A percentile compares a stretch with the other conserved stretches of the same genome.
Conservation (phyloP, 2,329 filamentous ascomycete genomes). For the Sclerotiophoma versabilis region DNA sequence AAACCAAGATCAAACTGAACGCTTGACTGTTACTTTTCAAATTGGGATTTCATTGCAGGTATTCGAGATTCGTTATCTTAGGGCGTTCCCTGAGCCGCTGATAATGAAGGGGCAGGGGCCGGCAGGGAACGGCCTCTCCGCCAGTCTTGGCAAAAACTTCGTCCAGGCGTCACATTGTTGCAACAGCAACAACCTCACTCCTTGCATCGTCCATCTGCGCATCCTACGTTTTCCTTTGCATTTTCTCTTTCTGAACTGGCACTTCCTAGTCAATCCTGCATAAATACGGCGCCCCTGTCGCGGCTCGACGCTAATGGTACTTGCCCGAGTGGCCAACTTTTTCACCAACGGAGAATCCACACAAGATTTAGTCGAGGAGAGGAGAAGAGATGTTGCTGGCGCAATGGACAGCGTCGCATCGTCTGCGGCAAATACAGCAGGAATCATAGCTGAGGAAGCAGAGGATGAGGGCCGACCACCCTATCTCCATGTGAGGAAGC, state of each 20-base stretch:
- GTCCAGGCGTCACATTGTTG: slow-evolving; percentile 25
- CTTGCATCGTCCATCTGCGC: slow-evolving; percentile 14
- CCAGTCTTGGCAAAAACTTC: slow-evolving; percentile 43
- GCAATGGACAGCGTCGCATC: slow-evolving; percentile 34
- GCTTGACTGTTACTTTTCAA: not conserved
- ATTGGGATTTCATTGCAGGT: not conserved
- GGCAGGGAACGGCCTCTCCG: slow-evolving; percentile 13
- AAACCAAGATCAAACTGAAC: not conserved
- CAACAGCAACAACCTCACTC: slow-evolving; percentile 35
- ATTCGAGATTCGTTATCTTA: slow-evolving; percentile 15
- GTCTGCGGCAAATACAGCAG: slow-evolving; percentile 29
- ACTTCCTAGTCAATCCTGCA: not conserved
- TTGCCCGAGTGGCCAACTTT: slow-evolving; percentile 59
- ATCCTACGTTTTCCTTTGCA: slow-evolving; percentile 9
- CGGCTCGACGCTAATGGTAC: slow-evolving; percentile 54
- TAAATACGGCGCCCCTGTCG: slow-evolving; percentile 24
- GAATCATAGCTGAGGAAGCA: slow-evolving; percentile 33
- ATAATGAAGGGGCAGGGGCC: slow-evolving; percentile 21
- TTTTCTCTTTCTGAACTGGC: slow-evolving; percentile 1
- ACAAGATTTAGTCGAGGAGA: slow-evolving; percentile 50
- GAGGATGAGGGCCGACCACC: slow-evolving; percentile 56
- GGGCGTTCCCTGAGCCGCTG: slow-evolving; percentile 22
- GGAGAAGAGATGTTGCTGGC: slow-evolving; percentile 30
- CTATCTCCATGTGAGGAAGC: slow-evolving; percentile 55
- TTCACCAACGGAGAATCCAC: slow-evolving; percentile 48